Evolutionary conservation across 345 rosid genomes (phyloP).

Genomic region (Gossypioides kirkii): DNA sequence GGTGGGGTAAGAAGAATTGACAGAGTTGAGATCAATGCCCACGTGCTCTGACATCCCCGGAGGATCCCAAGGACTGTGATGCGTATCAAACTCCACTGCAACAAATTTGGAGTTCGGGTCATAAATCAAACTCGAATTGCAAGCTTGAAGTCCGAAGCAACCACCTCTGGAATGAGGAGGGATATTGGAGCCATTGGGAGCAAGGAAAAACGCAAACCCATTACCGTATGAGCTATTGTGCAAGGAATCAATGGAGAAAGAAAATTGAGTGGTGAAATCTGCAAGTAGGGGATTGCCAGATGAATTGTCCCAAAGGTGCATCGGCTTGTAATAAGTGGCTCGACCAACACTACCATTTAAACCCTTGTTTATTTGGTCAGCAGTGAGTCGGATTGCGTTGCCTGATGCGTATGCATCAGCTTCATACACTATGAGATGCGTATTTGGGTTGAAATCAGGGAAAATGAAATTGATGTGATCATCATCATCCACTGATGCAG

Average conservation of each 20-base stretch:
- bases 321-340: background rate
- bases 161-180: constrained; percentile 32
- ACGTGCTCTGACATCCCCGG: constrained; percentile 15
- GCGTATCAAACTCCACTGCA: constrained; percentile 37
- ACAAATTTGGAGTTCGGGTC: constrained; percentile 15
- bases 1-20: background rate
- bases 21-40: constrained; percentile 35
- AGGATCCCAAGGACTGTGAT: constrained; percentile 16
- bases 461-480: background rate
- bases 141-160: constrained; percentile 26
- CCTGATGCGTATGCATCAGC: background rate
- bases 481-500: background rate
- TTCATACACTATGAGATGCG: background rate
- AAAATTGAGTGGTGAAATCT: constrained; percentile 34
- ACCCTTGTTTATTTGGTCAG: background rate
- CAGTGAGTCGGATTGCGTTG: background rate
- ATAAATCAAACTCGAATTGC: background rate
- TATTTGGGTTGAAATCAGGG: background rate
- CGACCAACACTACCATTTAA: background rate
- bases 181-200: constrained; percentile 20
- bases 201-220: constrained; percentile 41
- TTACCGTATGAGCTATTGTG: background rate
- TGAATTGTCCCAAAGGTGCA: constrained; percentile 11
- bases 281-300: background rate
- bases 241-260: constrained; percentile 25